A percentile compares a stretch with the other conserved stretches of the same genome.
Conservation (phyloP, 495 filamentous ascomycete genomes). For the Trypethelium eluteriae region DNA sequence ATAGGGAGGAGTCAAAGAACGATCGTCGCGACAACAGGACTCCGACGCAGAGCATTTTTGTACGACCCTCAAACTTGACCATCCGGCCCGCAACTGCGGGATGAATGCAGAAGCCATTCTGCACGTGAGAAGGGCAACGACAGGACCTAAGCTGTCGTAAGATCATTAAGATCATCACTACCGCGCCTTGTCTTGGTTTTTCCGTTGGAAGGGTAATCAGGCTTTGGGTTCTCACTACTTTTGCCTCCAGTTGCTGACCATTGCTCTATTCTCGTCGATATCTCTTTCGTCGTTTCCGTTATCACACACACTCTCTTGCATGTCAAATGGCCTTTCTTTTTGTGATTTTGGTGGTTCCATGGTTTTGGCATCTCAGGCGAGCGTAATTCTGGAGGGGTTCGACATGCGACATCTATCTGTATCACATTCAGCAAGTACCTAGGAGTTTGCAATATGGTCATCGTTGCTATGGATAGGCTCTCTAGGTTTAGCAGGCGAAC, state of each 20-base stretch:
- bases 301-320: background rate
- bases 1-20: background rate
- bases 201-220: background rate
- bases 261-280: background rate
- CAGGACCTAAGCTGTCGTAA: background rate
- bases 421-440: background rate
- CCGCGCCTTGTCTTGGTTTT: background rate
- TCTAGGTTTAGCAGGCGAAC: no score
- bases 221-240: background rate
- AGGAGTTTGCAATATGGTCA: background rate
- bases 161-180: background rate
- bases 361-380: constrained; percentile 9
- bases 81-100: background rate
- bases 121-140: background rate
- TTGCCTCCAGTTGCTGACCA: background rate
- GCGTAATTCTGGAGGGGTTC: background rate
- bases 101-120: background rate
- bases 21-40: background rate
- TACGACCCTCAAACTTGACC: background rate
- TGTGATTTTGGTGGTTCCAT: background rate
- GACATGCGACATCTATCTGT: background rate
- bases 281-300: background rate
- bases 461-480: no score
- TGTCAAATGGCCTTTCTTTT: background rate
- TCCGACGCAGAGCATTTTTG: background rate